phyloP scores from a whole-genome alignment of 2,329 filamentous ascomycete species.

The Geosmithia putterillii region DNA sequence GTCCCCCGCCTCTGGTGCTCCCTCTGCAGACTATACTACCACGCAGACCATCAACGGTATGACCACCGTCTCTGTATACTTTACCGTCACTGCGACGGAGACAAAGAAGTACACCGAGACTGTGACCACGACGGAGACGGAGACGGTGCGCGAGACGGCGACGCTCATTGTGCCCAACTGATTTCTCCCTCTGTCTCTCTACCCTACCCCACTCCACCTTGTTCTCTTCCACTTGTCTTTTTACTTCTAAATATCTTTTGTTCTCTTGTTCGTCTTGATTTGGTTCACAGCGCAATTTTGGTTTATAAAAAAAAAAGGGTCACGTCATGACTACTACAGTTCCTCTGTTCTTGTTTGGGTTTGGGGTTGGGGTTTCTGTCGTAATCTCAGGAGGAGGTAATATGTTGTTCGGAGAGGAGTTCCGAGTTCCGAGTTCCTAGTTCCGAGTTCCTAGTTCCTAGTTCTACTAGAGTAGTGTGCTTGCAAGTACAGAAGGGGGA shows the following conservation, averaged over 20 bases:
- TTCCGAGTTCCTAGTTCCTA: too few species aligned
- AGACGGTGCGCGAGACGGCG: slow-evolving; percentile 14
- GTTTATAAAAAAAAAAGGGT: too few species aligned
- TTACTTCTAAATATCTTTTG: not conserved
- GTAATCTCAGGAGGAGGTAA: too few species aligned
- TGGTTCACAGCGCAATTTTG: not conserved
- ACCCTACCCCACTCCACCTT: not conserved
- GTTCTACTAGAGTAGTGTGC: too few species aligned
- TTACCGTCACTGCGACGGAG: slow-evolving; percentile 17
- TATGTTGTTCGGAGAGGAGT: too few species aligned
- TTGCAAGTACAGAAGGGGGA: too few species aligned
- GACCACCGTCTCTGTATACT: slow-evolving; percentile 21
- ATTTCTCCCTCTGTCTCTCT: not conserved
- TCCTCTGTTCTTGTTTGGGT: not conserved
- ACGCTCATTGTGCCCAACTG: slow-evolving; percentile 12
- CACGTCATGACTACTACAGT: too few species aligned
- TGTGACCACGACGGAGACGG: slow-evolving; percentile 16
- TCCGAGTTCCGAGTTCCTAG: too few species aligned
- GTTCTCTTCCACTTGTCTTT: not conserved
- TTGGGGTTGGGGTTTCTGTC: too few species aligned
- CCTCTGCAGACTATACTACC: slow-evolving; percentile 8
- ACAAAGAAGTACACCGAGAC: slow-evolving; percentile 12
- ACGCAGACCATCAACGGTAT: slow-evolving; percentile 13
- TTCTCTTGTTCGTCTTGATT: not conserved
- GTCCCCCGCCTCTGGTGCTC: not conserved